These are phyloP conservation scores for Guillardia theta DNA, from an alignment of 78 protist species.

Conservation along the genomic window DNA sequence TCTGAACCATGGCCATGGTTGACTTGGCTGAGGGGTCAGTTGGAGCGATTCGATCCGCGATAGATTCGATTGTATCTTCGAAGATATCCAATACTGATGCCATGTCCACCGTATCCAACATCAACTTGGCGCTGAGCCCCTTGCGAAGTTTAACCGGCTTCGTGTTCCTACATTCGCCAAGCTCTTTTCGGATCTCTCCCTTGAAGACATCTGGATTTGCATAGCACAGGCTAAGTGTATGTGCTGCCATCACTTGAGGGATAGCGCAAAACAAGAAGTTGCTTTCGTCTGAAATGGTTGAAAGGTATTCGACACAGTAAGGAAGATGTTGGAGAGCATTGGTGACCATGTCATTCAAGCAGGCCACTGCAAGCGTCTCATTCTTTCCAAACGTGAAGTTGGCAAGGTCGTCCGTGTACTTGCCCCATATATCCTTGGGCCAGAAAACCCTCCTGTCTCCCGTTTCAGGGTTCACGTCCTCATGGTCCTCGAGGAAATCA, in stretches of 20 bases:
- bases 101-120: constrained; percentile 5
- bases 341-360: constrained; percentile 84
- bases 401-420: constrained; percentile 30
- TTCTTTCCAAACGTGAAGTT: background rate
- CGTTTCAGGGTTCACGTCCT: constrained; percentile 52
- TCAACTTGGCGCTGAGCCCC: background rate
- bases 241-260: constrained; percentile 79
- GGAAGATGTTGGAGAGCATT: constrained; percentile 84
- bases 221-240: background rate
- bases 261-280: constrained; percentile 90
- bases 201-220: background rate
- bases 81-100: background rate
- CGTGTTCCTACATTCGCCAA: background rate
- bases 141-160: background rate
- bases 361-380: constrained; percentile 63
- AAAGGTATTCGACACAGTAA: constrained; percentile 75
- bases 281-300: constrained; percentile 39
- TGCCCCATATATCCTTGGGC: constrained; percentile 66
- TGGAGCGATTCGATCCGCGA: background rate
- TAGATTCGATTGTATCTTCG: background rate
- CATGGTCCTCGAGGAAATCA: constrained; percentile 88
- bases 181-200: background rate
- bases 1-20: background rate
- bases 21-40: background rate
- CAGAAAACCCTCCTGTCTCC: constrained; percentile 16